These are phyloP conservation scores for Pascua guehoae DNA, from an alignment of 1,284 basidiomycete genomes.

Conservation along the genomic window DNA sequence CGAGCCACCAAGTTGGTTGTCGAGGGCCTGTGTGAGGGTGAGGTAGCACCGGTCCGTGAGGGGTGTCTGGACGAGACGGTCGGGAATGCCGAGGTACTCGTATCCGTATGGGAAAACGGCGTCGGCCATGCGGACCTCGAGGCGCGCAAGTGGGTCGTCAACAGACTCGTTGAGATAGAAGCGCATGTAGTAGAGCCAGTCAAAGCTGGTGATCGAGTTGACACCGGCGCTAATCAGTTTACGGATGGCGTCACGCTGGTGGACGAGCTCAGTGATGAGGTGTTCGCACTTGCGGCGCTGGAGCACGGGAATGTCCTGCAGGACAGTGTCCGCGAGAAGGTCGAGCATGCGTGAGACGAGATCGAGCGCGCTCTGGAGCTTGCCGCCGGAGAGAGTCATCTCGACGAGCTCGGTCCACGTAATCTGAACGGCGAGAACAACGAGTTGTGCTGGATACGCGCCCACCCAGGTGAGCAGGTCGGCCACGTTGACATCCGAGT, in stretches of 20 bases:
- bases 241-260: conserved; percentile 92
- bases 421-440: conserved; percentile 89
- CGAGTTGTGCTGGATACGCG: conserved; percentile 89
- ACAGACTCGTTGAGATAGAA: conserved; percentile 78
- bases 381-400: conserved; percentile 59
- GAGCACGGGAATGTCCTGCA: conserved; percentile 80
- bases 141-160: conserved; percentile 72
- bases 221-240: conserved; percentile 68
- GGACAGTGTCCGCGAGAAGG: conserved; percentile 88
- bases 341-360: conserved; percentile 81
- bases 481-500: conserved; percentile 53
- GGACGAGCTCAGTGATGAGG: conserved; percentile 97
- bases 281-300: conserved; percentile 97
- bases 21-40: conserved; percentile 91
- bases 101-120: conserved; percentile 95
- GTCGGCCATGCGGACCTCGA: conserved; percentile 82
- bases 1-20: conserved; percentile 90
- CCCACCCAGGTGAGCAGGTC: conserved; percentile 86
- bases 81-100: conserved; percentile 96
- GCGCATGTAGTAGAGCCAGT: conserved; percentile 98
- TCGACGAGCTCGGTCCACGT: conserved; percentile 91
- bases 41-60: conserved; percentile 97
- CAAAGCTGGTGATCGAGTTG: conserved; percentile 67
- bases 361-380: conserved; percentile 62
- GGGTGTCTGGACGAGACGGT: conserved; percentile 96